Conservation (phyloP, 2,329 filamentous ascomycete genomes). For the Neofusicoccum umdonicola region DNA sequence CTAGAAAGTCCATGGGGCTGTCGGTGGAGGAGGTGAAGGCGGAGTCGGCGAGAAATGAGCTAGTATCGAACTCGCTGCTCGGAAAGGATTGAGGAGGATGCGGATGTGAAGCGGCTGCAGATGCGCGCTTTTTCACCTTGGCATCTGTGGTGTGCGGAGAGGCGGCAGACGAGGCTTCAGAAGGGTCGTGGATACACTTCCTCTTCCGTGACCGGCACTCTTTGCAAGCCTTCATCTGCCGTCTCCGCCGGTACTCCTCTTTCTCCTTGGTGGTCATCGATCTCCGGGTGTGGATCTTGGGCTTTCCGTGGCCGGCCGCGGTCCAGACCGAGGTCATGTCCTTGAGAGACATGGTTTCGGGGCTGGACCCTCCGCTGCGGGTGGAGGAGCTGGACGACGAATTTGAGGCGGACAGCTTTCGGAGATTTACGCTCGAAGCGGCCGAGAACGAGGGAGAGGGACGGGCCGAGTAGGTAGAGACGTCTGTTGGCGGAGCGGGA, state of each 20-base stretch:
- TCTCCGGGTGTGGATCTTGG: constrained; percentile 18
- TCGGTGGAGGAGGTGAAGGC: not conserved
- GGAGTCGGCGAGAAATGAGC: not conserved
- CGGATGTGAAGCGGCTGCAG: constrained; percentile 4
- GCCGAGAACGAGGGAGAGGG: constrained; percentile 9
- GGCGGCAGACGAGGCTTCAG: constrained; percentile 10
- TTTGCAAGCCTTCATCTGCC: constrained; percentile 19
- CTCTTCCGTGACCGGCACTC: constrained; percentile 14
- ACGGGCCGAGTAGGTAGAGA: not conserved
- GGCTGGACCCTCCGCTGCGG: constrained; percentile 10
- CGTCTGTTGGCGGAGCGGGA: not conserved
- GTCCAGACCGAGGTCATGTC: constrained; percentile 19
- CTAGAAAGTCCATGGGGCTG: constrained; percentile 11
- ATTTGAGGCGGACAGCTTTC: constrained; percentile 9
- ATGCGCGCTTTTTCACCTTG: constrained; percentile 14
- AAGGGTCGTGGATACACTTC: constrained; percentile 17
- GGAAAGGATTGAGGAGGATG: constrained; percentile 12
- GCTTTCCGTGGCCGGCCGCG: not conserved
- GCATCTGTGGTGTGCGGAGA: not conserved
- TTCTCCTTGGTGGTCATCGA: constrained; percentile 19
- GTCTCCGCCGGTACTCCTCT: constrained; percentile 17
- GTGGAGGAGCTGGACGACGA: constrained; percentile 6
- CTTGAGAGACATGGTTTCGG: constrained; percentile 17
- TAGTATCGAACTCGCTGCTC: constrained; percentile 4
- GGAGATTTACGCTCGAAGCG: not conserved